phyloP scores from a whole-genome alignment of 192 early-diverging fungal species.

The Umbelopsis sp. region DNA sequence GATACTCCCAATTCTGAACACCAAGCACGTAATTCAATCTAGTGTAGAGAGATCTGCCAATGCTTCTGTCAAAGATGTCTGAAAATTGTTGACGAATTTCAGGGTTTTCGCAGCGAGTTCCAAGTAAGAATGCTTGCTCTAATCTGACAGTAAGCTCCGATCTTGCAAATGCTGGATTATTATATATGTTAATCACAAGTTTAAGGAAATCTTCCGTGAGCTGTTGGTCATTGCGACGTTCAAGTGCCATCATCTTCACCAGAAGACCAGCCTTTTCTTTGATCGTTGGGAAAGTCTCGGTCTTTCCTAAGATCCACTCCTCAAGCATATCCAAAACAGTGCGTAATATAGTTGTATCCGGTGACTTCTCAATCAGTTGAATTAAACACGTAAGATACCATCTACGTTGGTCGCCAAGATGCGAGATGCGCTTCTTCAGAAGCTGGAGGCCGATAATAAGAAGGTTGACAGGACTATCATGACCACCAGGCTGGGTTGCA shows the following conservation, averaged over 20 bases:
- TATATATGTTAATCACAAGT: conserved; percentile 93
- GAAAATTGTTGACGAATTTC: conserved; percentile 79
- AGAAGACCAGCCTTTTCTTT: conserved; percentile 97
- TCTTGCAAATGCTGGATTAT: conserved; percentile 74
- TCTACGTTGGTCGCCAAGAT: conserved; percentile 84
- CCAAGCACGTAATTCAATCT: conserved; percentile 89
- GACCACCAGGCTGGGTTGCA: conserved; percentile 37
- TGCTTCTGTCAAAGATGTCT: conserved; percentile 79
- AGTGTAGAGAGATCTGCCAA: conserved; percentile 66
- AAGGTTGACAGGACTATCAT: conserved; percentile 54
- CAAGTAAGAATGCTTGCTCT: conserved; percentile 93
- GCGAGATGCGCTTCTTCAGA: conserved; percentile 62
- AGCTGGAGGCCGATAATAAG: conserved; percentile 57
- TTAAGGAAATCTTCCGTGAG: conserved; percentile 85
- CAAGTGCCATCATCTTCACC: conserved; percentile 88
- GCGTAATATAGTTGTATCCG: conserved; percentile 71
- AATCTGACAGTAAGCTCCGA: conserved; percentile 92
- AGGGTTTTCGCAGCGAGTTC: conserved; percentile 82
- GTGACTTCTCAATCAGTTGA: conserved; percentile 84
- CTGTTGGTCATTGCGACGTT: conserved; percentile 65
- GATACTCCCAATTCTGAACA: conserved; percentile 94
- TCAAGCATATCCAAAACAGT: conserved; percentile 82
- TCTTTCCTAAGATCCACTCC: conserved; percentile 83
- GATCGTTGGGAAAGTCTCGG: conserved; percentile 90
- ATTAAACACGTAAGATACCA: conserved; percentile 80